These are phyloP conservation scores for Teratosphaeria viscida DNA, from an alignment of 2,329 filamentous ascomycete species.

Conservation along the genomic window DNA sequence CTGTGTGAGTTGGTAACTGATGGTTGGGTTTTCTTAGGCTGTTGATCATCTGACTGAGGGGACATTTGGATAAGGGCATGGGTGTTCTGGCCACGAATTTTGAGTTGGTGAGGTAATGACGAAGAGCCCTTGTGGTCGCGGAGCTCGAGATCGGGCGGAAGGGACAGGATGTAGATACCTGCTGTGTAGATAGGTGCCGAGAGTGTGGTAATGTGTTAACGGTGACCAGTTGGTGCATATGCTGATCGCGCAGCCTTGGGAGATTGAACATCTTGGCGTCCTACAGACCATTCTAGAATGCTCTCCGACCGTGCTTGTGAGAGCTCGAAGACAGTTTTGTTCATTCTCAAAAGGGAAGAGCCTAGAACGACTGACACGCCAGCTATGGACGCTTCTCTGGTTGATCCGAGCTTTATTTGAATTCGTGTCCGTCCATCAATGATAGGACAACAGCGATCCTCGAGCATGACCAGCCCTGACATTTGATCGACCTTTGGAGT, in stretches of 20 bases:
- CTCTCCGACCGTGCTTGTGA: no score
- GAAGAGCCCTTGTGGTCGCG: background rate
- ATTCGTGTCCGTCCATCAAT: no score
- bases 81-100: background rate
- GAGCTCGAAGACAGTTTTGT: no score
- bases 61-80: background rate
- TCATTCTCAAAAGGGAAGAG: no score
- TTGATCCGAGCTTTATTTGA: no score
- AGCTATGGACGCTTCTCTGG: no score
- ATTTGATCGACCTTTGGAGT: no score
- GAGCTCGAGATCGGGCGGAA: background rate
- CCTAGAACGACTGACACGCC: no score
- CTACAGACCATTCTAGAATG: background rate
- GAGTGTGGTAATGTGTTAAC: background rate
- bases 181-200: background rate
- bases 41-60: conserved; percentile 1
- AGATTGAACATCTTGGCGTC: background rate
- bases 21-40: background rate
- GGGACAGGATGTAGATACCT: background rate
- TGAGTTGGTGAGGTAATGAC: background rate
- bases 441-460: no score
- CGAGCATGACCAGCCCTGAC: no score
- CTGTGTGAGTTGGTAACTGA: background rate
- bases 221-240: background rate
- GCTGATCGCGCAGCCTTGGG: background rate